Conservation (phyloP, 805 yeast genomes). For the Sungouiella thailandica region DNA sequence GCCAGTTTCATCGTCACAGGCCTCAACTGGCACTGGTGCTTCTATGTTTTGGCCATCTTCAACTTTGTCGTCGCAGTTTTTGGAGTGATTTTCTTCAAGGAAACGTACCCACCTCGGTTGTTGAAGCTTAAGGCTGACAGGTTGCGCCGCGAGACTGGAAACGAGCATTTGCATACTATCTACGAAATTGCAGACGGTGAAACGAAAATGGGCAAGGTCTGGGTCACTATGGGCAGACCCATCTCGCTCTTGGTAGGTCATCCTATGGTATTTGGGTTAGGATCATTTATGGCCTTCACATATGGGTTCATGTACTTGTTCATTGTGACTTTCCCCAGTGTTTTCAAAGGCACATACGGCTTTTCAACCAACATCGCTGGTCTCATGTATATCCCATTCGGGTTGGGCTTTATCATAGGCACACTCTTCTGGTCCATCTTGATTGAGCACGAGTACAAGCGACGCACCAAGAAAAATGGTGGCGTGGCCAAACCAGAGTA, state of each 20-base stretch:
- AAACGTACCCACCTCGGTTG: conserved; percentile 56
- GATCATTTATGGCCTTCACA: conserved; percentile 58
- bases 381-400: conserved; percentile 53
- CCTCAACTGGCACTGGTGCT: conserved; percentile 62
- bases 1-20: conserved; percentile 53
- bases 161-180: conserved; percentile 51
- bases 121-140: conserved; percentile 42
- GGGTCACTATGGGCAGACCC: conserved; percentile 51
- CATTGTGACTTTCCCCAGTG: conserved; percentile 54
- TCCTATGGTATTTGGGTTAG: conserved; percentile 62
- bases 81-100: conserved; percentile 48
- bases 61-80: conserved; percentile 43
- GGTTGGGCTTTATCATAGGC: conserved; percentile 51
- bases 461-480: conserved; percentile 35
- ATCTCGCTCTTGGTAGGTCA: conserved; percentile 46
- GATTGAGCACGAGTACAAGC: conserved; percentile 37
- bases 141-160: conserved; percentile 51
- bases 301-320: conserved; percentile 65
- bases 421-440: conserved; percentile 43
- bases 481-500: conserved; percentile 61
- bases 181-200: conserved; percentile 55
- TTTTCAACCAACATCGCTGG: conserved; percentile 48
- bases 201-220: conserved; percentile 35
- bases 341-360: conserved; percentile 45
- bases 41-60: conserved; percentile 54